Evolutionary conservation across 768 basidiomycete species (phyloP).

Genomic region (Cystofilobasidium macerans): DNA sequence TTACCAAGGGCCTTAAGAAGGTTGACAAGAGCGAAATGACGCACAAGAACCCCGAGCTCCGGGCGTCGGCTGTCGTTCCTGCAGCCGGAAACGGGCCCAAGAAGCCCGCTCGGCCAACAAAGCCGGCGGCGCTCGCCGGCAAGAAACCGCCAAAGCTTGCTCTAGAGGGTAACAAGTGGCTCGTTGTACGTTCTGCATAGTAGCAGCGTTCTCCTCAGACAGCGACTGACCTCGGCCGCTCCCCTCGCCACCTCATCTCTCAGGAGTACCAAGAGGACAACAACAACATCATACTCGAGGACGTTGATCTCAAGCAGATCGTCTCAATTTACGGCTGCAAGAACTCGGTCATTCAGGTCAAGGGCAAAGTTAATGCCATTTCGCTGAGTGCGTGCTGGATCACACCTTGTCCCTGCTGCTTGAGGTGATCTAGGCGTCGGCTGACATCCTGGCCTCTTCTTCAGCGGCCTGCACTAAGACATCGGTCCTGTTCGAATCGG

Average conservation of each 20-base stretch:
- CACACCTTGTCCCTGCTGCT: not conserved
- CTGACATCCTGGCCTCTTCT: not conserved
- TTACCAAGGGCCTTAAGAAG: conserved; percentile 82
- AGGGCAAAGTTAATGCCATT: conserved; percentile 91
- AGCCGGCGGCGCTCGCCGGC: conserved; percentile 67
- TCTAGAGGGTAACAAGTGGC: conserved; percentile 87
- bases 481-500: conserved; percentile 75
- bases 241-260: not conserved
- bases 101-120: conserved; percentile 61
- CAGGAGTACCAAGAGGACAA: conserved; percentile 92
- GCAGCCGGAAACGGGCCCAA: conserved; percentile 34
- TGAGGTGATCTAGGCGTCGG: not conserved
- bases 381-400: conserved; percentile 54
- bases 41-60: conserved; percentile 87
- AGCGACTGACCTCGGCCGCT: not conserved
- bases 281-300: conserved; percentile 54
- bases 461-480: conserved; percentile 81
- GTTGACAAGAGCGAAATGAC: conserved; percentile 97
- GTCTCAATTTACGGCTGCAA: conserved; percentile 88
- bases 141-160: conserved; percentile 87
- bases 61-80: conserved; percentile 43
- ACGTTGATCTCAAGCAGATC: conserved; percentile 65
- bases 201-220: not conserved
- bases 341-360: conserved; percentile 65
- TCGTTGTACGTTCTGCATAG: conserved; percentile 49